Evolutionary conservation across 257 asterid genomes (phyloP), one percentile per base, ranked within the genome.

Genomic region (Solanum chiquidenum): DNA sequence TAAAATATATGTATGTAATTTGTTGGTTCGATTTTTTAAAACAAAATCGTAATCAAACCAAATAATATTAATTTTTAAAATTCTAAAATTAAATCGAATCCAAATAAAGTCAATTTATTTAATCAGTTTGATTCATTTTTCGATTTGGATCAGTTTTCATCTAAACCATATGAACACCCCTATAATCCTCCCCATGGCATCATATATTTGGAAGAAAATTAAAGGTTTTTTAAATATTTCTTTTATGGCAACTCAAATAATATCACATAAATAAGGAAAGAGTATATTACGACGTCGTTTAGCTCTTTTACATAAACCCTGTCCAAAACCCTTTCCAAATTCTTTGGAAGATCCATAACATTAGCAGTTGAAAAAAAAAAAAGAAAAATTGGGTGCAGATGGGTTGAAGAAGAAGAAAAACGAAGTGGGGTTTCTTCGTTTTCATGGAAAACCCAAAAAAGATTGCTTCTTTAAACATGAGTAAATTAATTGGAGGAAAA

Each of bases 341-440:
- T 76, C 60, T 12, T 76, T 80, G 85, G 66, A 73, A 37, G 55
- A 71, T 83, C 66, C 77, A 25, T 44, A 0, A 35, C 2, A 55
- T 55, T 55, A 7, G n/a, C 13, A 16, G 55, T 14, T 1, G 21
- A 18, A 46, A 23, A 58, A 55, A 40, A 13, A 29, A 31, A 2
- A 23, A 9, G 14, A 4, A 25, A 38, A 49, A 46, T 68, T 86
- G 87, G 85, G 58, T 83, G 72, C 16, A 62, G 38, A 18, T 89
- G 89, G 86, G 21, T 35, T 86, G 72, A 88, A 88, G 29, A 82
- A 88, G 31, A 83, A 35, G 75, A 58, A 86, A 34, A 42, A 69
- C 27, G 16, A 38, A 73, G 34, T 35, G 52, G 27, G 58, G 40
- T 44, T n/a, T 31, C 33, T 27, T 11, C 12, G 7, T 16, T 64